Evolutionary conservation across 768 basidiomycete genomes (phyloP).

Genomic region (Termitomyces sp.): DNA sequence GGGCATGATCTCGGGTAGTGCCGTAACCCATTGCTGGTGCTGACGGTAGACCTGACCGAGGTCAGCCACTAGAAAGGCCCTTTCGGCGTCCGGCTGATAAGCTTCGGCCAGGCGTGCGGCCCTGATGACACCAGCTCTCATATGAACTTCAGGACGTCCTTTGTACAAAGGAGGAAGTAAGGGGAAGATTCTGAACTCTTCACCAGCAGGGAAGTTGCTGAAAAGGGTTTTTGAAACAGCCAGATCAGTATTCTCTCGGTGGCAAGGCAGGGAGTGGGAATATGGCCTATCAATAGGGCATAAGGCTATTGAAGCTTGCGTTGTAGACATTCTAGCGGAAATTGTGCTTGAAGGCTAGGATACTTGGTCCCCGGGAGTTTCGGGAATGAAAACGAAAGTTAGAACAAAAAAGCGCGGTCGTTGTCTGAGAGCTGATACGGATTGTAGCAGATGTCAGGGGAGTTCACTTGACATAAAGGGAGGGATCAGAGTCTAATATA

Average conservation of each 20-base stretch:
- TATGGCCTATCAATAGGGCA: constrained; percentile 28
- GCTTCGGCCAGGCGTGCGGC: constrained; percentile 48
- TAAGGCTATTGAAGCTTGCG: constrained; percentile 39
- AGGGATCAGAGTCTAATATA: no score
- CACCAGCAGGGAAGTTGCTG: constrained; percentile 14
- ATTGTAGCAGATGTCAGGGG: not conserved
- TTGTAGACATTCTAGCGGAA: constrained; percentile 65
- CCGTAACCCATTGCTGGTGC: constrained; percentile 73
- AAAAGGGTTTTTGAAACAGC: constrained; percentile 29
- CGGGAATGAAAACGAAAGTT: constrained; percentile 1
- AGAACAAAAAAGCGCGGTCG: not conserved
- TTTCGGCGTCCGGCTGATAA: constrained; percentile 74
- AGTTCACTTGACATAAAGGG: no score
- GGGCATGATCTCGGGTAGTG: constrained; percentile 82
- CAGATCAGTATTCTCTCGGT: constrained; percentile 44
- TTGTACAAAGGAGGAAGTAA: constrained; percentile 60
- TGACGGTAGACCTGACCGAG: constrained; percentile 83
- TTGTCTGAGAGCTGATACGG: constrained; percentile 6
- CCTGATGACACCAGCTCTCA: constrained; percentile 69
- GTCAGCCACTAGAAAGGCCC: constrained; percentile 95
- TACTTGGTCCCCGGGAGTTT: constrained; percentile 10
- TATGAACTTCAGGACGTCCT: constrained; percentile 72
- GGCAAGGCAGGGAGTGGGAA: constrained; percentile 16
- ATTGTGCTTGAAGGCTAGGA: constrained; percentile 43
- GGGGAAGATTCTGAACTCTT: constrained; percentile 44